phyloP scores from a whole-genome alignment of 306 rosid genomes.

The Albizia julibrissin region DNA sequence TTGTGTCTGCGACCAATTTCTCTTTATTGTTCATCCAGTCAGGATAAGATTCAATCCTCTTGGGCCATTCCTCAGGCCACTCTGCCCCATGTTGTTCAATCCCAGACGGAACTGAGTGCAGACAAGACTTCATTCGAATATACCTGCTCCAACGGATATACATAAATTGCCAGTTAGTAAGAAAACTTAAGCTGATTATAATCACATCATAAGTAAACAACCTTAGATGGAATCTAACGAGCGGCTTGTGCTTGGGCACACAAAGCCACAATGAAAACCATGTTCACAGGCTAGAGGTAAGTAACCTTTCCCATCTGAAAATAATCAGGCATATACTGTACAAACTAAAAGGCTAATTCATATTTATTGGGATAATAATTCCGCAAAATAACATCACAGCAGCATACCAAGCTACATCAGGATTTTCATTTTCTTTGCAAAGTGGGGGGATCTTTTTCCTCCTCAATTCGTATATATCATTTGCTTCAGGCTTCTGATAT shows the following conservation, averaged over 20 bases:
- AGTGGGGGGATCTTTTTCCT: conserved; percentile 83
- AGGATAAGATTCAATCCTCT: conserved; percentile 77
- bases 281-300: conserved; percentile 10
- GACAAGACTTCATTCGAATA: conserved; percentile 69
- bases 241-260: not conserved
- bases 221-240: conserved; percentile 4
- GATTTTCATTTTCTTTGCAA: conserved; percentile 88
- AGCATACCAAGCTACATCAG: conserved; percentile 91
- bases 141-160: conserved; percentile 57
- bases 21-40: conserved; percentile 85
- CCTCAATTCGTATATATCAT: conserved; percentile 75
- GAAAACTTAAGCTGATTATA: conserved; percentile 18
- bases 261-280: conserved; percentile 12
- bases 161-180: conserved; percentile 1
- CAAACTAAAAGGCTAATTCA: not conserved
- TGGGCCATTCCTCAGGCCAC: conserved; percentile 99
- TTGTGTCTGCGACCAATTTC: conserved; percentile 70
- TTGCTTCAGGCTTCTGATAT: conserved; percentile 91
- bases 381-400: conserved; percentile 31
- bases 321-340: not conserved
- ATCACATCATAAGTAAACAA: not conserved
- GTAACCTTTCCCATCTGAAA: not conserved
- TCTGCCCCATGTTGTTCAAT: conserved; percentile 94
- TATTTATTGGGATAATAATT: conserved; percentile 11
- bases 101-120: conserved; percentile 78